These are phyloP conservation scores for Microdochium trichocladiopsis DNA, from an alignment of 2,329 filamentous ascomycete species.

Conservation along the genomic window DNA sequence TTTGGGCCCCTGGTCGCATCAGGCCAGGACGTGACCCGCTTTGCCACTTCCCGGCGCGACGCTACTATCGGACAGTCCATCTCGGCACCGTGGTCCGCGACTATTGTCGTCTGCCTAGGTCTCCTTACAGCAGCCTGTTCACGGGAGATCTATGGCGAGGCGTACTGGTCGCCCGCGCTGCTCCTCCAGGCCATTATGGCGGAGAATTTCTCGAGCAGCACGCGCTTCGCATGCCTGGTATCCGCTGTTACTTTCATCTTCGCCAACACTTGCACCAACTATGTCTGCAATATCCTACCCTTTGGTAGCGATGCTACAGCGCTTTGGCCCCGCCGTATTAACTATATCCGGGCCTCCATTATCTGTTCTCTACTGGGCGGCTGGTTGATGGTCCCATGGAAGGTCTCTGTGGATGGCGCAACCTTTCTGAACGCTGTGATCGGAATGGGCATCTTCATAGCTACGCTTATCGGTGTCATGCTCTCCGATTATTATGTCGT, in stretches of 20 bases:
- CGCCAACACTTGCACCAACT: neutral
- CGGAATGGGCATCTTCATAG: conserved; percentile 19
- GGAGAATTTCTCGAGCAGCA: neutral
- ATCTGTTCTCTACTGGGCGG: neutral
- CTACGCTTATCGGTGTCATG: conserved; percentile 8
- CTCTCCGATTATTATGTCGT: conserved; percentile 6
- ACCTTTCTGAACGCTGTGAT: conserved; percentile 16
- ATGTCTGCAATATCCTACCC: neutral
- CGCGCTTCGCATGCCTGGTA: neutral
- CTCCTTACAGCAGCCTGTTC: neutral
- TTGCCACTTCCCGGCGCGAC: neutral
- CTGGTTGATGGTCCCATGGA: conserved; percentile 15
- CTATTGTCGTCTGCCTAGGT: neutral
- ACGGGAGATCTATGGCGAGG: neutral
- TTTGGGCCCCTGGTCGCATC: neutral
- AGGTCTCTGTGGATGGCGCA: conserved; percentile 13
- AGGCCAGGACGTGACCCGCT: neutral
- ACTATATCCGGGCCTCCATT: neutral
- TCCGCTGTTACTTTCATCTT: neutral
- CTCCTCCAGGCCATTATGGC: neutral
- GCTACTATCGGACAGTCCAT: neutral
- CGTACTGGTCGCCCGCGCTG: neutral
- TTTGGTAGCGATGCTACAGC: neutral
- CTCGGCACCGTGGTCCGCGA: neutral
- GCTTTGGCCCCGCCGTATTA: neutral